Evolutionary conservation across 495 filamentous ascomycete genomes (phyloP).

Genomic region (Penicillium samsonianum): DNA sequence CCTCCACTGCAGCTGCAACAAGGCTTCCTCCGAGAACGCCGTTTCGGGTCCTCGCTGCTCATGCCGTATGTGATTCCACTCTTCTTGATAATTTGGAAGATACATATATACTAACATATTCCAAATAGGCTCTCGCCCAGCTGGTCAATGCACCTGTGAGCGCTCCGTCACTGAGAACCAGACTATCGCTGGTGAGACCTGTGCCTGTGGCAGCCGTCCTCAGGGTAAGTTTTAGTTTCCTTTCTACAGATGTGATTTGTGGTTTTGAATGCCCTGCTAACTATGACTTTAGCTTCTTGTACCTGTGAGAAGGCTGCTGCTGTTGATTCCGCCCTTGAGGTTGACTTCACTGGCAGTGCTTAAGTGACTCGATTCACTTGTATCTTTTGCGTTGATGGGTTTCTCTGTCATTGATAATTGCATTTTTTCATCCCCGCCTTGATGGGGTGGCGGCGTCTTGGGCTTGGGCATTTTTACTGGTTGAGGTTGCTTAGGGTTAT

Average conservation of each 20-base stretch:
- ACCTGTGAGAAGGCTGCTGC: slow-evolving; percentile 76
- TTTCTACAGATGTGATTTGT: slow-evolving; percentile 1
- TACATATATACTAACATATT: slow-evolving; percentile 15
- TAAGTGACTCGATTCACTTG: slow-evolving; percentile 12
- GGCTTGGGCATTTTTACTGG: slow-evolving; percentile 4
- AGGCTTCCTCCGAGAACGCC: slow-evolving; percentile 72
- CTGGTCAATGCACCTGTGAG: slow-evolving; percentile 81
- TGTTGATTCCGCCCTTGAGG: slow-evolving; percentile 57
- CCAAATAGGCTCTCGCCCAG: slow-evolving; percentile 61
- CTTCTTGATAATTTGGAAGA: neutral
- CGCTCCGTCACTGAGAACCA: slow-evolving; percentile 72
- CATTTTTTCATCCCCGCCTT: slow-evolving; percentile 12
- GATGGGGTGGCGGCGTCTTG: slow-evolving; percentile 15
- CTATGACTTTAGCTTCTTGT: slow-evolving; percentile 62
- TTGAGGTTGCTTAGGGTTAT: neutral
- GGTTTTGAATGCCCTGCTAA: slow-evolving; percentile 1
- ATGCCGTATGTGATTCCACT: slow-evolving; percentile 61
- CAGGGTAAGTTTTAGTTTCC: slow-evolving; percentile 54
- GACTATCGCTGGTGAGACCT: slow-evolving; percentile 57
- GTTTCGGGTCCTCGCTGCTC: slow-evolving; percentile 76
- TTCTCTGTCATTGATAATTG: slow-evolving; percentile 12
- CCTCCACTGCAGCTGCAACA: slow-evolving; percentile 82
- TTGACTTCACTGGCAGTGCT: slow-evolving; percentile 71
- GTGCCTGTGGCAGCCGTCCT: slow-evolving; percentile 75
- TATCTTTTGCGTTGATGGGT: slow-evolving; percentile 5